Conservation (phyloP, 306 rosid species). For the Vachellia pachyceras region DNA sequence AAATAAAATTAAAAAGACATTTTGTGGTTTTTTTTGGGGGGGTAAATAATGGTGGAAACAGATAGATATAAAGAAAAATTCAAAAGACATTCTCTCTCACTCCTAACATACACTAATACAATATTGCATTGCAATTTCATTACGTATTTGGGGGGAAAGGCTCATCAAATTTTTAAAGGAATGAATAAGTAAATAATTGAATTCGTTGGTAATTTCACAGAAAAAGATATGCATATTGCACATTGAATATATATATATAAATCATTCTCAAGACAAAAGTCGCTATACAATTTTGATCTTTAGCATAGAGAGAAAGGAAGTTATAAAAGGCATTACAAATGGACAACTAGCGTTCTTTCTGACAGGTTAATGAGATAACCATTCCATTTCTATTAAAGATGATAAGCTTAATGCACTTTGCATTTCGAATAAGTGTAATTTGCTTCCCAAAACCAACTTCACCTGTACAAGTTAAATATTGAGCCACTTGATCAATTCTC, state of each 20-base stretch:
- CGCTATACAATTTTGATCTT: not conserved
- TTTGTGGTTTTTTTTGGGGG: no score
- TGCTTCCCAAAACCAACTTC: slow-evolving; percentile 31
- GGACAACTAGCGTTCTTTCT: not conserved
- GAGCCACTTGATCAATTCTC: slow-evolving; percentile 16
- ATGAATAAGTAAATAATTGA: not conserved
- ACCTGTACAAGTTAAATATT: slow-evolving; percentile 38
- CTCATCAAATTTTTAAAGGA: not conserved
- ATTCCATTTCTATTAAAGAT: not conserved
- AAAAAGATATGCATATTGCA: not conserved
- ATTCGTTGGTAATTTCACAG: not conserved
- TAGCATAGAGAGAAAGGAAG: not conserved
- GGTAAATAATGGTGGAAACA: no score
- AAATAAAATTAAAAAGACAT: no score
- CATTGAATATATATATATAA: not conserved
- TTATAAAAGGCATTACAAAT: not conserved
- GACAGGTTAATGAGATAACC: not conserved
- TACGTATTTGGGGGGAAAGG: not conserved
- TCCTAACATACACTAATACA: not conserved
- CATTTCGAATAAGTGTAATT: slow-evolving; percentile 30
- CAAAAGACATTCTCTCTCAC: not conserved
- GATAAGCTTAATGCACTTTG: slow-evolving; percentile 17
- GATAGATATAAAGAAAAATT: not conserved
- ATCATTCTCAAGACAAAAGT: not conserved
- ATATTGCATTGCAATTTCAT: not conserved